Percentiles rank a stretch among this genome's conserved stretches.
Conservation (phyloP, 2,329 filamentous ascomycete genomes). For the Clonostachys solani region DNA sequence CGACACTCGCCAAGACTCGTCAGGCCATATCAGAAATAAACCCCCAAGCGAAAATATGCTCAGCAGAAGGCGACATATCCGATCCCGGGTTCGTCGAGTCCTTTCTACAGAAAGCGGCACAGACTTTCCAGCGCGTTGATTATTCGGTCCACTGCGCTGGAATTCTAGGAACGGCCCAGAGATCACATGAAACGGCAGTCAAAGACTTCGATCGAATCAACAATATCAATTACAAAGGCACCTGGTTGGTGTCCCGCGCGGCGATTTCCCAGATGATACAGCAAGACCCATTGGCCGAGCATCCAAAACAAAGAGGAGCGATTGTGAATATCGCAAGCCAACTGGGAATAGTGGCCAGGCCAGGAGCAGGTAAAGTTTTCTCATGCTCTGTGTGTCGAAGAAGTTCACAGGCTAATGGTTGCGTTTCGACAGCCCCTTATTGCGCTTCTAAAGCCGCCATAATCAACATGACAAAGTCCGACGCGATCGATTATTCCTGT, state of each 20-base stretch:
- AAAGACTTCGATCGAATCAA: slow-evolving; percentile 48
- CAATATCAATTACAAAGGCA: slow-evolving; percentile 49
- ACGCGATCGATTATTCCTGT: slow-evolving; percentile 52
- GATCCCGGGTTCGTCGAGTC: slow-evolving; percentile 35
- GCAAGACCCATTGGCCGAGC: slow-evolving; percentile 33
- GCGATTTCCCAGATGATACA: slow-evolving; percentile 38
- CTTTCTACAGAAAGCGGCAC: slow-evolving; percentile 23
- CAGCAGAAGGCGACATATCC: slow-evolving; percentile 38
- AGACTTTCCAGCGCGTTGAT: slow-evolving; percentile 41
- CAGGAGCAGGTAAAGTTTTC: slow-evolving; percentile 20
- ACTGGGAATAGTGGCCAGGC: slow-evolving; percentile 41
- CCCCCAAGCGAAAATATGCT: slow-evolving; percentile 24
- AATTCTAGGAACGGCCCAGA: slow-evolving; percentile 34
- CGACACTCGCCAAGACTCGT: slow-evolving; percentile 28
- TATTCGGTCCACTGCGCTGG: slow-evolving; percentile 55
- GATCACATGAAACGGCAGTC: slow-evolving; percentile 38
- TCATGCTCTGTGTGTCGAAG: slow-evolving; percentile 20
- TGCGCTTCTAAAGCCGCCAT: slow-evolving; percentile 55
- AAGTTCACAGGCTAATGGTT: not conserved
- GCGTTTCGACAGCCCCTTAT: slow-evolving; percentile 38
- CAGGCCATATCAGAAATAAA: slow-evolving; percentile 22
- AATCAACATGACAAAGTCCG: slow-evolving; percentile 51
- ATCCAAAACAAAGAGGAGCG: slow-evolving; percentile 36
- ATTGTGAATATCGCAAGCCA: slow-evolving; percentile 50
- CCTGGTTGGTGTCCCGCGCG: slow-evolving; percentile 40